Base-by-base conservation (phyloP, 208 protist genomes). In the Tetramitus jugosus region DNA sequence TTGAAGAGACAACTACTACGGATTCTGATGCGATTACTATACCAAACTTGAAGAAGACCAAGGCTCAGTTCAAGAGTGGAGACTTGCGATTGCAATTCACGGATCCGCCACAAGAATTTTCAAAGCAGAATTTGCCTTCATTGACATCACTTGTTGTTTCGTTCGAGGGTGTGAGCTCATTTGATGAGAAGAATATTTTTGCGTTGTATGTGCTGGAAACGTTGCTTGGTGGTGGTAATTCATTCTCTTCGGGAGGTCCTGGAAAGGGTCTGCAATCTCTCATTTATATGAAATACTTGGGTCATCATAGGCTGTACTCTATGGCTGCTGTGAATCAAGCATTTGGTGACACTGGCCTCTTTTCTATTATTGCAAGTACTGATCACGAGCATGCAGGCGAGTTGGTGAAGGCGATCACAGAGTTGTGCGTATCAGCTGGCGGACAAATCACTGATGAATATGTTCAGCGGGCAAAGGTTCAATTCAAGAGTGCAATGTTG, bases 221-320 rank as follows among this genome's bases (percentile, higher is more conserved):
- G 26, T 8, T 77, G 1, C n/a, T 77, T 20, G 74, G 74, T 39
- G 74, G 74, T n/a, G 74, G 74, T 39, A 31, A 45, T 56, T 39
- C 46, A 17, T 77, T 77, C 31, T 77, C 74, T 20, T n/a, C 14
- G 3, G 74, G 74, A n/a, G 74, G 74, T 26, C 74, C 74, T 29
- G 74, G 74, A 35, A 77, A 77, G n/a, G 74, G 74, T n/a, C 23
- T 77, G 14, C 43, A 77, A 39, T 61, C 46, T 40, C 17, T 74
- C 1, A 74, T 74, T 53, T 35, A 74, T 53, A 33, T 1, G 37
- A 13, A 53, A 10, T 74, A 53, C 37, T 37, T 74, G 8, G 10
- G 31, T 43, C n/a, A 31, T 3, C 42, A 29, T 42, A 3, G 42
- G 8, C 42, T 68, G 8, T 4, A 43, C 8, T 37, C 29, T n/a